Evolutionary conservation across 2,329 filamentous ascomycete species (phyloP), one percentile per base, ranked within the genome.

Genomic region (Pestalotiopsis fici): DNA sequence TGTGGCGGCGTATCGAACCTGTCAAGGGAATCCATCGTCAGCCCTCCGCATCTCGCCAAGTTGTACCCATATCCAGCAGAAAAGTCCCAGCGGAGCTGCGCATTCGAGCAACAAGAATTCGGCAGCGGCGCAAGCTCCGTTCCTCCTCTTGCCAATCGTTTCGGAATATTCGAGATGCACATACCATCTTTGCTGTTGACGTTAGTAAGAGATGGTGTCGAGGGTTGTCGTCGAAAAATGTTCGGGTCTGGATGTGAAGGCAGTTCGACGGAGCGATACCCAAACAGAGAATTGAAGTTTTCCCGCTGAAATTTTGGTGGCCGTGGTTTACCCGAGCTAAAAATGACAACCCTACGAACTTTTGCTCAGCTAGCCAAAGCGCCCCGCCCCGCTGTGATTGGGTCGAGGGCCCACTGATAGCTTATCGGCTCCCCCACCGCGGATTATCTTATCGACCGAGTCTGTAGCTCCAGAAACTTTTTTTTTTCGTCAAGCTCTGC

Each of bases 1-100:
- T 81, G 91, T 93, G 83, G 93, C 93, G 86, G 94, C 94, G 94
- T 98, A 98, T 86, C 95, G 94, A 89, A 97, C 94, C 94, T 97
- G 80, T 67, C 18, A 50, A 50, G 21, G 43, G 28, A 57, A 65
- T 9, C 59, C 55, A 56, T 66, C 47, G 68, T 76, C 71, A 76
- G 73, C 65, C 59, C 43, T 59, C 59, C 66, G 65, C 35, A 50
- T n/a, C 15, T 65, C 55, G 35, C 23, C 28, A 65, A 31, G 15
- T 55, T 39, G 25, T 23, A 13, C 43, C 43, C 43, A 50, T 50
- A 18, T 21, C 21, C 43, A 50, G 18, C 18, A n/a, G 3, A 3
- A 18, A 50, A 27, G 59, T 47, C 35, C 59, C 59, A 25, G 15
- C 23, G 57, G 57, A 62, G 31, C 31, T 62, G 59, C 31, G 23